phyloP scores from a whole-genome alignment of 768 basidiomycete species.

The Psilocybe azurescens region DNA sequence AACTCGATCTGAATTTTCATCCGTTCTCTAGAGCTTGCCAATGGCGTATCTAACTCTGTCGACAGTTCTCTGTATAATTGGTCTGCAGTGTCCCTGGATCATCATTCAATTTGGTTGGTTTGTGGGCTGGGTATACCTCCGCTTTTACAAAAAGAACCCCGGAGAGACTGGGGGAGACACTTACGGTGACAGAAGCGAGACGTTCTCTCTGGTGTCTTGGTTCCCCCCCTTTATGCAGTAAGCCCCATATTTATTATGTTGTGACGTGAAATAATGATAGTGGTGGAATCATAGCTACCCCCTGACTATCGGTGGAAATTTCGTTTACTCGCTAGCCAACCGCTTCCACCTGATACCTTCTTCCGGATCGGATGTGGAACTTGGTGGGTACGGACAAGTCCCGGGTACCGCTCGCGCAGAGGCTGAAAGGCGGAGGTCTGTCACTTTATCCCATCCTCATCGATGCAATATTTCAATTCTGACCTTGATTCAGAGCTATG shows the following conservation, averaged over 20 bases:
- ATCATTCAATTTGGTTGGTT: conserved; percentile 99
- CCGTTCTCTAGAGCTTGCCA: conserved; percentile 73
- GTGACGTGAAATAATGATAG: conserved; percentile 10
- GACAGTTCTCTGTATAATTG: conserved; percentile 80
- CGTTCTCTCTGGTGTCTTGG: conserved; percentile 94
- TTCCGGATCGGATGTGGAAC: conserved; percentile 67
- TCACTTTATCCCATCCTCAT: conserved; percentile 5
- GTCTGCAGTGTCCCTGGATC: conserved; percentile 89
- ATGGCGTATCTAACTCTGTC: conserved; percentile 94
- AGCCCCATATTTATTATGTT: conserved; percentile 34
- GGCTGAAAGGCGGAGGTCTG: conserved; percentile 92
- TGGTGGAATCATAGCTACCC: conserved; percentile 57
- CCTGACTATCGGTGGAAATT: conserved; percentile 68
- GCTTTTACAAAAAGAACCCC: conserved; percentile 94
- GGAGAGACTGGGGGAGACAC: conserved; percentile 68
- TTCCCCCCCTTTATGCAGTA: conserved; percentile 98
- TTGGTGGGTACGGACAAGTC: conserved; percentile 70
- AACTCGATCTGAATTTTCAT: neutral
- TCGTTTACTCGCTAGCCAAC: conserved; percentile 68
- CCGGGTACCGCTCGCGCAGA: conserved; percentile 94
- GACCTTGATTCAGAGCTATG: conserved; percentile 69
- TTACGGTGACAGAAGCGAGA: conserved; percentile 95
- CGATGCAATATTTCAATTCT: conserved; percentile 4
- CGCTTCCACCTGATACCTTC: conserved; percentile 79
- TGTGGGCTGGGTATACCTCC: conserved; percentile 91